Conservation (phyloP, 768 basidiomycete species). For the Mycena capillaripes region DNA sequence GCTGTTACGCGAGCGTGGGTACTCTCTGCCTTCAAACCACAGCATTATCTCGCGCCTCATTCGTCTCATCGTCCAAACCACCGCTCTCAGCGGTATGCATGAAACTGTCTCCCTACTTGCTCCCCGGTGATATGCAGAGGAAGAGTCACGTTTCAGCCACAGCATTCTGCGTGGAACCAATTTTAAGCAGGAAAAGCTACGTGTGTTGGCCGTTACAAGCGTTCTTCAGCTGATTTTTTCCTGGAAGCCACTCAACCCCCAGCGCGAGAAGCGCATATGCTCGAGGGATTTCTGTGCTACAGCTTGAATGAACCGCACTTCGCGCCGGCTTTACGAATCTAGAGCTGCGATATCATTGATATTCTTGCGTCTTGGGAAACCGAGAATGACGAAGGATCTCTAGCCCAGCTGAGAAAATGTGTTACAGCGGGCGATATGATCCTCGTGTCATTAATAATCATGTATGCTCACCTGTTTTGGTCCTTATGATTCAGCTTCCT, state of each 20-base stretch:
- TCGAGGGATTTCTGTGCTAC: constrained; percentile 6
- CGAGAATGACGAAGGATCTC: constrained; percentile 2
- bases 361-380: constrained; percentile 8
- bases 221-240: constrained; percentile 13
- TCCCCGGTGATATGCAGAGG: constrained; percentile 29
- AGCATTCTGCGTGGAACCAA: not conserved
- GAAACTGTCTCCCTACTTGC: not conserved
- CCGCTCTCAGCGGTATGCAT: constrained; percentile 30
- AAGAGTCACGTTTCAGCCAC: not conserved
- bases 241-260: constrained; percentile 8
- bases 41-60: constrained; percentile 27
- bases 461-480: no score
- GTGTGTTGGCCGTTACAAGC: constrained; percentile 6
- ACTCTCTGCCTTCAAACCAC: constrained; percentile 2
- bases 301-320: constrained; percentile 2
- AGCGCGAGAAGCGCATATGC: constrained; percentile 13
- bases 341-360: constrained; percentile 14
- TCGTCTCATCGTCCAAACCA: constrained; percentile 32
- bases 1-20: constrained; percentile 1
- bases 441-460: no score
- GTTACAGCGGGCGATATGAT: constrained; percentile 1
- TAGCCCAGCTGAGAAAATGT: constrained; percentile 4
- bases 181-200: not conserved
- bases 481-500: no score
- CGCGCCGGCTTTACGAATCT: not conserved